A percentile compares a stretch with the other conserved stretches of the same genome.
phyloP scores from a whole-genome alignment of 2,329 filamentous ascomycete species.

The Fusarium tjaetaba region DNA sequence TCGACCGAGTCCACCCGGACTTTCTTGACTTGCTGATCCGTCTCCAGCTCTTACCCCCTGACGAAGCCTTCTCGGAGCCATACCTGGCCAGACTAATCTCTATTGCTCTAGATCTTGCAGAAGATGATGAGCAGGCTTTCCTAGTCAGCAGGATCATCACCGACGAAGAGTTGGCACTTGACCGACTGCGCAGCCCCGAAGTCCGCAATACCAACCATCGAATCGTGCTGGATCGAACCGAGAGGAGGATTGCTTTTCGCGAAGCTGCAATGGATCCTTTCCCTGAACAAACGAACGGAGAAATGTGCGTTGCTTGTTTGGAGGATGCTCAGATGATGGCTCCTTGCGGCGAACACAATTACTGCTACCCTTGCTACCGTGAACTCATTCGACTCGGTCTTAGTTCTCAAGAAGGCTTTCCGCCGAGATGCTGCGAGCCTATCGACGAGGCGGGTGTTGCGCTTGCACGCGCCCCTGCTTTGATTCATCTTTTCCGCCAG shows the following conservation, averaged over 20 bases:
- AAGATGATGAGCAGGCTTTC: conserved; percentile 26
- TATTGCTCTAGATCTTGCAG: conserved; percentile 36
- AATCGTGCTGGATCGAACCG: conserved; percentile 23
- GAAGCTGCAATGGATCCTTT: background rate
- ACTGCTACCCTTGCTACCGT: conserved; percentile 36
- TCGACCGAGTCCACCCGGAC: conserved; percentile 36
- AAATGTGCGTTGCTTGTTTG: conserved; percentile 34
- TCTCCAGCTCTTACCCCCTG: conserved; percentile 3
- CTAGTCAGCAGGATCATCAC: conserved; percentile 36
- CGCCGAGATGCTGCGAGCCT: conserved; percentile 36
- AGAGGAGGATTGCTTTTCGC: conserved; percentile 13
- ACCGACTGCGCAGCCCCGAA: conserved; percentile 21
- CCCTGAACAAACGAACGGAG: background rate
- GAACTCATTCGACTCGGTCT: conserved; percentile 33
- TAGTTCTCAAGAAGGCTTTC: conserved; percentile 31
- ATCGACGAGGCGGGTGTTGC: conserved; percentile 26
- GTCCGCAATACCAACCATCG: conserved; percentile 19
- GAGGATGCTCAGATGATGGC: conserved; percentile 3
- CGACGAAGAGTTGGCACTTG: conserved; percentile 33
- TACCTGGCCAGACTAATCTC: conserved; percentile 24
- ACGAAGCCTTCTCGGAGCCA: conserved; percentile 8
- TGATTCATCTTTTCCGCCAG: conserved; percentile 37
- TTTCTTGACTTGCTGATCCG: conserved; percentile 29
- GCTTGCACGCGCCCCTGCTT: conserved; percentile 15
- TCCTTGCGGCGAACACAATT: conserved; percentile 31